These are phyloP conservation scores for Exophiala oligosperma DNA, from an alignment of 2,329 filamentous ascomycete genomes.

Conservation along the genomic window DNA sequence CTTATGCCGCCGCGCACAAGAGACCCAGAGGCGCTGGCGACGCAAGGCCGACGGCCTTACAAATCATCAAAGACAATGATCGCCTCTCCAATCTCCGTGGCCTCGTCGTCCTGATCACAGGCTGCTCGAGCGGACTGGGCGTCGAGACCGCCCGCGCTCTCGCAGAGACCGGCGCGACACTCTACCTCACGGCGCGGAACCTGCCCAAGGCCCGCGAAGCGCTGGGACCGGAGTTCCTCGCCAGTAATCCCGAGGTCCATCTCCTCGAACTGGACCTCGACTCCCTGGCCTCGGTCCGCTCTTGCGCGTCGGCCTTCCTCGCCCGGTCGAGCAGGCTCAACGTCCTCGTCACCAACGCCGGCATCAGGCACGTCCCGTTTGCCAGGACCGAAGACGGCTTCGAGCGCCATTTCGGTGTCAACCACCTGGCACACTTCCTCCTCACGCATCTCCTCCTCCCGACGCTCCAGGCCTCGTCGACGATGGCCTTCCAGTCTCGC, in stretches of 20 bases:
- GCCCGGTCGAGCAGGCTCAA: conserved; percentile 24
- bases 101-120: conserved; percentile 41
- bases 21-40: conserved; percentile 21
- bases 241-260: conserved; percentile 26
- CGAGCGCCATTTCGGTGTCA: conserved; percentile 50
- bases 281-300: conserved; percentile 34
- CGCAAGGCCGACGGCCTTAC: conserved; percentile 18
- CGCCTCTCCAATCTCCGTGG: conserved; percentile 12
- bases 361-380: conserved; percentile 14
- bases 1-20: conserved; percentile 29
- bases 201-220: conserved; percentile 33
- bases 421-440: conserved; percentile 46
- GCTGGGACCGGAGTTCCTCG: conserved; percentile 26
- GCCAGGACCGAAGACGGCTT: conserved; percentile 44
- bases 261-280: conserved; percentile 36
- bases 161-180: conserved; percentile 36
- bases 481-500: conserved; percentile 44
- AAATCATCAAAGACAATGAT: conserved; percentile 27
- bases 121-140: conserved; percentile 39
- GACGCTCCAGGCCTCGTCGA: conserved; percentile 40
- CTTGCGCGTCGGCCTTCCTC: conserved; percentile 22
- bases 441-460: conserved; percentile 53
- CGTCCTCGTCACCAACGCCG: conserved; percentile 24
- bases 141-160: conserved; percentile 41
- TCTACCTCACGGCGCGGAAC: conserved; percentile 39